Percentiles rank a stretch among this genome's conserved stretches.
Conservation (phyloP, 73 alveolate genomes). For the Paramecium sexaurelia region DNA sequence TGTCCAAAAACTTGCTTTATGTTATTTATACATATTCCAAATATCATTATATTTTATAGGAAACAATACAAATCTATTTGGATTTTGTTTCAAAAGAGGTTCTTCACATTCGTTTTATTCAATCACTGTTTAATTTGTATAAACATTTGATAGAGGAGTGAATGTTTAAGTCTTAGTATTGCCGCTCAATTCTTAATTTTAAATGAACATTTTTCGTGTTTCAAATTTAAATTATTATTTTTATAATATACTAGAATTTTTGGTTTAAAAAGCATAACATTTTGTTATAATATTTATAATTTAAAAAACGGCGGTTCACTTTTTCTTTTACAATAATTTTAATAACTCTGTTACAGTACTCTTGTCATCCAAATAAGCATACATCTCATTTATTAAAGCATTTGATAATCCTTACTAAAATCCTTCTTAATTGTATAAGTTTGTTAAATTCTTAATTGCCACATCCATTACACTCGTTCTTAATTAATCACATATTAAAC, state of each 20-base stretch:
- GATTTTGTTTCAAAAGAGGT: slow-evolving; percentile 85
- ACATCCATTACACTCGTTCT: neutral
- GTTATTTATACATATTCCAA: slow-evolving; percentile 97
- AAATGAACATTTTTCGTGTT: neutral
- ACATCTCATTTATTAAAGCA: neutral
- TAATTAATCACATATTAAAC: neutral
- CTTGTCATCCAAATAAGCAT: neutral
- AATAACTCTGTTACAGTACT: neutral
- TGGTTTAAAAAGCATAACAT: neutral
- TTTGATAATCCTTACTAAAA: slow-evolving; percentile 25
- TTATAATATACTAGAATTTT: neutral
- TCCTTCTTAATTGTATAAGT: neutral
- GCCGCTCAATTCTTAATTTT: slow-evolving; percentile 26
- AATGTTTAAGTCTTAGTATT: slow-evolving; percentile 27
- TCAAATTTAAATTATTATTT: slow-evolving; percentile 34
- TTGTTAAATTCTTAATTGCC: neutral
- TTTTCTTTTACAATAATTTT: slow-evolving; percentile 12
- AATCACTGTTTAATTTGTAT: neutral
- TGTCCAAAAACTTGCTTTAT: slow-evolving; percentile 94
- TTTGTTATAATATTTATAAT: neutral
- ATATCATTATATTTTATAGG: slow-evolving; percentile 94
- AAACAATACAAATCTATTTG: slow-evolving; percentile 86
- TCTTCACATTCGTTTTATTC: slow-evolving; percentile 53
- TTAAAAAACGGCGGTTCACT: slow-evolving; percentile 44
- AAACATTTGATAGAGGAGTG: neutral